These are phyloP conservation scores for Sarocladiaceae sp. DNA, from an alignment of 2,329 filamentous ascomycete genomes.

Conservation along the genomic window DNA sequence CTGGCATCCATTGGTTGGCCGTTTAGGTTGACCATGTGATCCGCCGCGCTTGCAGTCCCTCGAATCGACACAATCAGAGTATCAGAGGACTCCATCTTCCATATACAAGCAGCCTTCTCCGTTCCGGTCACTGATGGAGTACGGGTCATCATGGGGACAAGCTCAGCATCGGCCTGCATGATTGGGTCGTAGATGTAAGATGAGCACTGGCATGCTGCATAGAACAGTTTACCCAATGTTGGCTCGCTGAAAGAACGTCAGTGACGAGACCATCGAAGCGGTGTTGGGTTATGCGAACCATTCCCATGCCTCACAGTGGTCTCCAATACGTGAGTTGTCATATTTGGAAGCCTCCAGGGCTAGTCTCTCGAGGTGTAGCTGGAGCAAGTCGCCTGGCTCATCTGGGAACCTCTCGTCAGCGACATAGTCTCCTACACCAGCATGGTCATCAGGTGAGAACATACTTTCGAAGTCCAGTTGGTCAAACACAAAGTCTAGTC, in stretches of 20 bases:
- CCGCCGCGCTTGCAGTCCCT: slow-evolving; percentile 16
- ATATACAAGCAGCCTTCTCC: slow-evolving; percentile 18
- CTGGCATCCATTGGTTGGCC: slow-evolving; percentile 7
- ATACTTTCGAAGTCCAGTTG: slow-evolving; percentile 17
- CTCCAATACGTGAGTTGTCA: slow-evolving; percentile 13
- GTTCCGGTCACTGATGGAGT: slow-evolving; percentile 16
- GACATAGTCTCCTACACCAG: neutral
- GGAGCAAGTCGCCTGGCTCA: slow-evolving; percentile 18
- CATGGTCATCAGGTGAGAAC: neutral
- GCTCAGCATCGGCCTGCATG: slow-evolving; percentile 10
- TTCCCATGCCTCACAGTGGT: slow-evolving; percentile 12
- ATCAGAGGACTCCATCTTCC: slow-evolving; percentile 13
- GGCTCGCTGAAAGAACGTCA: neutral
- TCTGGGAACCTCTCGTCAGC: slow-evolving; percentile 12
- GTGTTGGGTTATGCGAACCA: slow-evolving; percentile 3
- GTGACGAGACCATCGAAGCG: neutral
- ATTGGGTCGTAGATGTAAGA: slow-evolving; percentile 17
- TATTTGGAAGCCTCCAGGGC: slow-evolving; percentile 18
- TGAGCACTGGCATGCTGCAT: slow-evolving; percentile 17
- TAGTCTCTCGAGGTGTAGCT: slow-evolving; percentile 17
- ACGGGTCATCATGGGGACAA: slow-evolving; percentile 15
- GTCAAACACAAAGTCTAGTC: slow-evolving; percentile 19
- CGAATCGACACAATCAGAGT: slow-evolving; percentile 17
- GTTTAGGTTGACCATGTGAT: slow-evolving; percentile 21
- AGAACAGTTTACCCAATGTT: slow-evolving; percentile 11